Evolutionary conservation across 345 rosid species (phyloP), one percentile per base, ranked within the genome.

Genomic region (Eucalyptus viminalis): DNA sequence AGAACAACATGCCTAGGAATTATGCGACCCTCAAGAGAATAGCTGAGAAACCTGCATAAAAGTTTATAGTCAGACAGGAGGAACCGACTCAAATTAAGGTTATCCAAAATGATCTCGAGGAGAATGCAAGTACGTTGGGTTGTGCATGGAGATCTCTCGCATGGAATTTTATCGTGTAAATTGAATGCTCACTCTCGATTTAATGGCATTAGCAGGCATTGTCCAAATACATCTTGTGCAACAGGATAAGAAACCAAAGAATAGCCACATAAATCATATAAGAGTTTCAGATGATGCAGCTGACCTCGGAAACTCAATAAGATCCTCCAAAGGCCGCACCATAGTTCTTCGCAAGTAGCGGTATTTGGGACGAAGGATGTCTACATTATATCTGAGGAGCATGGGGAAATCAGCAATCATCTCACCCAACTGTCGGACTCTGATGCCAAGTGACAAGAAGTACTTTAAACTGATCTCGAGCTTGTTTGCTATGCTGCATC

Each of bases 391-490:
- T 40, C 96, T 93, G 25, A 97, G 98, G 50, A 97, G 93, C 98
- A 94, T 92, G 50, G 98, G 99, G 92, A 97, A 97, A 92, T 95
- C 98, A 81, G 98, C 97, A 87, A 97, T 92, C 99, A 97, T 97
- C 93, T 94, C 94, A 11, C 99, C 99, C 86, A 97, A 89, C 69
- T 93, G 95, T 87, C 87, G 91, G 81, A 89, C 86, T 69, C 92
- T 91, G 92, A 97, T 95, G 88, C 99, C 98, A 15, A 97, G 95
- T 7, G 99, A 97, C 53, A 95, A 86, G 88, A 93, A 97, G 80
- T 95, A 97, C 90, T 94, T 97, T 90, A 97, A 92, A 89, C 94
- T 95, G 76, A 95, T 93, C 51, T 97, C 98, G 34, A 97, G 98
- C 91, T 93, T 96, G 49, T 94, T 92, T 86, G 62, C 94, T 89